Percentiles rank a stretch among this genome's conserved stretches.
These are phyloP conservation scores for Fistulinella prunicolor DNA, from an alignment of 768 basidiomycete species.

Conservation along the genomic window DNA sequence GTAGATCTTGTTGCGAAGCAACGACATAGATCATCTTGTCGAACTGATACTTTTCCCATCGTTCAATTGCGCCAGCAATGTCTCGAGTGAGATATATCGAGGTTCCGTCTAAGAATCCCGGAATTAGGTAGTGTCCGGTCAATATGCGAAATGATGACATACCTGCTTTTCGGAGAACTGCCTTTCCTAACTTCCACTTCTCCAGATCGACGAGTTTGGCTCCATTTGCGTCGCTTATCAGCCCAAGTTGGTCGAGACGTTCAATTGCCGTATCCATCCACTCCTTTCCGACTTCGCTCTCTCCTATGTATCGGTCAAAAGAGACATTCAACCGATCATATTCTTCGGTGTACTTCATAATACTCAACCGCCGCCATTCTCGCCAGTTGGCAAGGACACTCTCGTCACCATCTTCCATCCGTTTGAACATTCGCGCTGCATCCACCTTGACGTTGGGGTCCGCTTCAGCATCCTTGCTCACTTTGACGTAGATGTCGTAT, in stretches of 20 bases:
- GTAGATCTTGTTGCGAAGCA: slow-evolving; percentile 82
- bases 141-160: neutral
- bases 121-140: neutral
- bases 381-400: slow-evolving; percentile 84
- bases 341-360: slow-evolving; percentile 85
- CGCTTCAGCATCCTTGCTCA: slow-evolving; percentile 78
- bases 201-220: slow-evolving; percentile 86
- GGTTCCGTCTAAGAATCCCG: slow-evolving; percentile 65
- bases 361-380: slow-evolving; percentile 86
- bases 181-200: slow-evolving; percentile 88
- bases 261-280: slow-evolving; percentile 72
- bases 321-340: slow-evolving; percentile 86
- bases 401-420: slow-evolving; percentile 93
- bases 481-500: slow-evolving; percentile 91
- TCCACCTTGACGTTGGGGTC: slow-evolving; percentile 71
- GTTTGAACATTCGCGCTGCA: slow-evolving; percentile 87
- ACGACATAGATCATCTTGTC: slow-evolving; percentile 95
- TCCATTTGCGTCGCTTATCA: slow-evolving; percentile 75
- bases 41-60: slow-evolving; percentile 87
- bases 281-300: slow-evolving; percentile 74
- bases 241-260: slow-evolving; percentile 63
- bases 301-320: slow-evolving; percentile 92
- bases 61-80: slow-evolving; percentile 90
- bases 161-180: slow-evolving; percentile 86
- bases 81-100: slow-evolving; percentile 95